Evolutionary conservation across 306 rosid genomes (phyloP), one percentile per base, ranked within the genome.

Genomic region (Lathyrus tuberosus): DNA sequence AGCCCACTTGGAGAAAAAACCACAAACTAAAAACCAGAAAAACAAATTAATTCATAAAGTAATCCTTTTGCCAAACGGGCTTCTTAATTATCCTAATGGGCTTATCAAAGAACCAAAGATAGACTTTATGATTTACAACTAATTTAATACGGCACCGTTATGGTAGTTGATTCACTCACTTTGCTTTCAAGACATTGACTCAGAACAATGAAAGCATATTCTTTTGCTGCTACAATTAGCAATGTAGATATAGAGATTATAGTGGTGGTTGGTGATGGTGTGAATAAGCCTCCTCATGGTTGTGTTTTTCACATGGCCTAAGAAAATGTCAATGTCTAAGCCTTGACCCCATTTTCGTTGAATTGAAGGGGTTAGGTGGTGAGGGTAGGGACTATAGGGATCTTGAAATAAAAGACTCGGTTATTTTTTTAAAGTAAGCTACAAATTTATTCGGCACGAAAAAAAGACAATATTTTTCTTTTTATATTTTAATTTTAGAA

Each of bases 131-230:
- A 24, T 0, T 24, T 6, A 3, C 12, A 24, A 24, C 15, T 61
- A 61, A 44, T 71, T 61, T 60, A 13, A 40, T 26, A 42, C 17
- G 22, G 57, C 30, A 42, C 10, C 11, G 35, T 59, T 31, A 13
- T 33, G 41, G 63, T 40, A 11, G 33, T 16, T 40, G 15, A 22
- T 16, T 40, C 30, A 40, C n/a, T 38, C 41, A 38, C n/a, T 28
- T 17, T 24, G 54, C 10, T 43, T 28, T 56, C 28, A 69, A 69
- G 65, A 28, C 56, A 76, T 12, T 12, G 14, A 69, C 38, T 3
- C 65, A 22, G 53, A 65, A 78, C 8, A 79, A 73, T 52, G 46
- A 22, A 53, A 41, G 83, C 58, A 79, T 74, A 74, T 74, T 79
- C 59, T 22, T 15, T 74, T 44, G 72, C 44, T 62, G 76, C 30